phyloP scores from a whole-genome alignment of 768 basidiomycete genomes.

The Suillus americanus region DNA sequence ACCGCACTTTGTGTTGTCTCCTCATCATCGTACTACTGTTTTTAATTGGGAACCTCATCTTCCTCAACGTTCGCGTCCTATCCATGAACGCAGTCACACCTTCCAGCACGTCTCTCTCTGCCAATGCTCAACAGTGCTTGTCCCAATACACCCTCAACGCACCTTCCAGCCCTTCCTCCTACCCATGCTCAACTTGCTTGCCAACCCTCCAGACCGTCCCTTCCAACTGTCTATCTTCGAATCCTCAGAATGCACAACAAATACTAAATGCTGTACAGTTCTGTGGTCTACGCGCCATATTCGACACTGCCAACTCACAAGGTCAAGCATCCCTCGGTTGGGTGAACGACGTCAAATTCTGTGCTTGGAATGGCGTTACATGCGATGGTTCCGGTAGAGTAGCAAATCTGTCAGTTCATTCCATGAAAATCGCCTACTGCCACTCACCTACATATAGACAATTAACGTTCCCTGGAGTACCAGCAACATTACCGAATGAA shows the following conservation, averaged over 20 bases:
- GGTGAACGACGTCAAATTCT: constrained; percentile 45
- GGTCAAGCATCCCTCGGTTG: constrained; percentile 44
- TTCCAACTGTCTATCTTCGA: constrained; percentile 18
- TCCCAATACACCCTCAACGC: constrained; percentile 46
- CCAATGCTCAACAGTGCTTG: constrained; percentile 43
- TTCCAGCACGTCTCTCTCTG: constrained; percentile 32
- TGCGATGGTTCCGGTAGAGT: constrained; percentile 43
- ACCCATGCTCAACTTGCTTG: constrained; percentile 48
- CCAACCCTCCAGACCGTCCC: constrained; percentile 40
- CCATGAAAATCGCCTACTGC: not conserved
- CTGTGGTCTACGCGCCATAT: constrained; percentile 46
- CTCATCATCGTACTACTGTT: constrained; percentile 41
- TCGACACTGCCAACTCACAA: constrained; percentile 34
- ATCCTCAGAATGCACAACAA: constrained; percentile 32
- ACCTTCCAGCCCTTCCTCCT: constrained; percentile 39
- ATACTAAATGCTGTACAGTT: constrained; percentile 44
- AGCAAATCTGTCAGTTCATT: constrained; percentile 38
- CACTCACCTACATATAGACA: constrained; percentile 23
- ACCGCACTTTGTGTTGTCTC: constrained; percentile 31
- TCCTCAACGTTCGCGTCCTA: constrained; percentile 38
- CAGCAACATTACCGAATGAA: constrained; percentile 42
- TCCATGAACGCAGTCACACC: constrained; percentile 15
- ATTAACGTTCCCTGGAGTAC: constrained; percentile 47
- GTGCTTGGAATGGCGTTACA: constrained; percentile 46
- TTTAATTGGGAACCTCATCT: constrained; percentile 40